Base-by-base conservation (phyloP, 768 basidiomycete species). In the Boletus rufocinnamomeus region DNA sequence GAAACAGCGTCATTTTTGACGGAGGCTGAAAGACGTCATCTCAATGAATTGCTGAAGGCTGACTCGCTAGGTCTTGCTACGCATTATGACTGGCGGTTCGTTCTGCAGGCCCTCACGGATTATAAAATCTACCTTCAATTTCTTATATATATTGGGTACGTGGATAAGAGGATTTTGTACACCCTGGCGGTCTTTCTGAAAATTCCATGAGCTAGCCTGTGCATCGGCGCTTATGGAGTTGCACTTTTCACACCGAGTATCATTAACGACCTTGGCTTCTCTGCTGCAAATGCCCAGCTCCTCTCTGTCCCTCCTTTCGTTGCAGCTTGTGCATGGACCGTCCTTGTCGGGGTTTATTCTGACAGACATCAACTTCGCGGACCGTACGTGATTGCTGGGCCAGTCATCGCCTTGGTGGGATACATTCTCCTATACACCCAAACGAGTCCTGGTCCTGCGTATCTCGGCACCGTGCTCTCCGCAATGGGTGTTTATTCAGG, bases 401-500 rank as follows among this genome's bases (percentile, higher is more conserved):
- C 72, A 30, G 25, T 74, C 0, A 64, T 82, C 6, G 75, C 77
- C 0, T 63, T 85, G 40, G 67, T 80, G 9, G 85, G 84, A 30
- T 84, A 76, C 55, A 71, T 78, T 56, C 49, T 84, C 19, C 67
- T 82, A 27, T 82, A 82, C 57, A 70, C 72, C 3, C 62, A 65
- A 44, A 38, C 49, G 8, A 45, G 19, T 11, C 50, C 71, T 21
- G 60, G 52, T 13, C 45, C 48, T 25, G 52, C 64, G 7, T 84
- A 84, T 59, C 60, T 71, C 4, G 84, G 80, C 6, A 70, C 78
- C 10, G 62, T 85, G 40, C 66, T 86, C 45, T 74, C 79, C 27
- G 78, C 82, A 2, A 68, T 77, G 28, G 85, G 84, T 10, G 73
- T 83, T 2, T 82, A 70, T 61, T 79, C 84, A 0, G 74, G 74